Conservation (phyloP, 192 early-diverging fungal genomes). For the Backusella tuberculispora region DNA sequence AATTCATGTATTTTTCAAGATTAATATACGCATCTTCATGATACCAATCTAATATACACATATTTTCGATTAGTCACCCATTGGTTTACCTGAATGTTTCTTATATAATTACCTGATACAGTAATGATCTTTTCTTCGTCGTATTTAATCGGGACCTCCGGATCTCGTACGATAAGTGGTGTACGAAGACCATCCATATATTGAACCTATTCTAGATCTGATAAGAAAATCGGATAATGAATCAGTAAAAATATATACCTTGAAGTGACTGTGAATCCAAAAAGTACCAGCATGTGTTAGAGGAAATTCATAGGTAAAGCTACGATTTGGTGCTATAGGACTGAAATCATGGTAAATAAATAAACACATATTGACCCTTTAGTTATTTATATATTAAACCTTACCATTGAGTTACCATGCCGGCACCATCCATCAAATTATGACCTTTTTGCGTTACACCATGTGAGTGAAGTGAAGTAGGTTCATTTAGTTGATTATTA, state of each 20-base stretch:
- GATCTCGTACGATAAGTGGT: conserved; percentile 71
- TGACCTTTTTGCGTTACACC: conserved; percentile 75
- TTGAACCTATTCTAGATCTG: conserved; percentile 43
- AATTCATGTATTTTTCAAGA: conserved; percentile 61
- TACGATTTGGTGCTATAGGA: conserved; percentile 66
- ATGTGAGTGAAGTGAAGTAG: conserved; percentile 75
- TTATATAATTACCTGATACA: conserved; percentile 57
- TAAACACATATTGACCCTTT: background rate
- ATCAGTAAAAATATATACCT: conserved; percentile 26
- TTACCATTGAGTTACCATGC: conserved; percentile 71
- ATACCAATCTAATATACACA: conserved; percentile 61
- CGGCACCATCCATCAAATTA: conserved; percentile 72
- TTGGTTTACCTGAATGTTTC: conserved; percentile 21
- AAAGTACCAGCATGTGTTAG: conserved; percentile 79
- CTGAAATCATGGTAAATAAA: background rate
- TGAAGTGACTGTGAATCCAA: conserved; percentile 82
- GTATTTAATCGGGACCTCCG: conserved; percentile 60
- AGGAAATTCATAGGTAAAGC: conserved; percentile 72
- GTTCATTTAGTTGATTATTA: conserved; percentile 60
- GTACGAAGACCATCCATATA: conserved; percentile 83
- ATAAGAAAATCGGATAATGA: background rate
- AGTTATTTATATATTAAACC: background rate
- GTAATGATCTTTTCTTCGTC: conserved; percentile 72
- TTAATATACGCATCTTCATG: conserved; percentile 61
- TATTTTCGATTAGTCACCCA: conserved; percentile 1